Evolutionary conservation across 495 filamentous ascomycete species (phyloP).

Genomic region (Hapsidospora chrysogenum): DNA sequence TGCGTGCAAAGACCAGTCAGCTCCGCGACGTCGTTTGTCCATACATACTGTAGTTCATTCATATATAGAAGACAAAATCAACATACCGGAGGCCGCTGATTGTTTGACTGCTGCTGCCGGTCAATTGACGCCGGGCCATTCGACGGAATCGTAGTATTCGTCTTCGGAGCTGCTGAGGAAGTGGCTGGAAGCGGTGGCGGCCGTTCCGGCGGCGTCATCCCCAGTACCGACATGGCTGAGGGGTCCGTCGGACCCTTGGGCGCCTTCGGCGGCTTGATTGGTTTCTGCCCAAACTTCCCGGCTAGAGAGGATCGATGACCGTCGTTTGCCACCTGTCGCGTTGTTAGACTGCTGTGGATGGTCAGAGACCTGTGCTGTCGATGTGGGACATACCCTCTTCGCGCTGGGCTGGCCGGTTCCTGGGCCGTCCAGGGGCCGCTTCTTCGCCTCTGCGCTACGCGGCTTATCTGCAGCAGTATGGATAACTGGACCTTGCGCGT

Average conservation of each 20-base stretch:
- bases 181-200: conserved; percentile 1
- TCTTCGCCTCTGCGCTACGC: conserved; percentile 3
- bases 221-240: conserved; percentile 12
- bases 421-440: conserved; percentile 13
- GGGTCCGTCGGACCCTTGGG: conserved; percentile 9
- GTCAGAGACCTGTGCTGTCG: background rate
- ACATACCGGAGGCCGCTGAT: no score
- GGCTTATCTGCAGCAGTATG: background rate
- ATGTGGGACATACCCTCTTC: conserved; percentile 16
- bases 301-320: conserved; percentile 3
- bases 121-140: conserved; percentile 1
- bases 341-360: background rate
- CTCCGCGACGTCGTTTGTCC: no score
- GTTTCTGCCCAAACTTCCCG: conserved; percentile 6
- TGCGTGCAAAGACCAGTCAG: no score
- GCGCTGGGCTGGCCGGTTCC: conserved; percentile 9
- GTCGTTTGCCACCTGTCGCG: conserved; percentile 8
- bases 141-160: background rate
- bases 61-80: no score
- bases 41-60: no score
- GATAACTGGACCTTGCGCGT: no score
- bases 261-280: no score
- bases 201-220: conserved; percentile 6
- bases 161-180: conserved; percentile 4
- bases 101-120: no score